phyloP scores from a whole-genome alignment of 1,139 yeast species.

The Yamadazyma diddensiae region DNA sequence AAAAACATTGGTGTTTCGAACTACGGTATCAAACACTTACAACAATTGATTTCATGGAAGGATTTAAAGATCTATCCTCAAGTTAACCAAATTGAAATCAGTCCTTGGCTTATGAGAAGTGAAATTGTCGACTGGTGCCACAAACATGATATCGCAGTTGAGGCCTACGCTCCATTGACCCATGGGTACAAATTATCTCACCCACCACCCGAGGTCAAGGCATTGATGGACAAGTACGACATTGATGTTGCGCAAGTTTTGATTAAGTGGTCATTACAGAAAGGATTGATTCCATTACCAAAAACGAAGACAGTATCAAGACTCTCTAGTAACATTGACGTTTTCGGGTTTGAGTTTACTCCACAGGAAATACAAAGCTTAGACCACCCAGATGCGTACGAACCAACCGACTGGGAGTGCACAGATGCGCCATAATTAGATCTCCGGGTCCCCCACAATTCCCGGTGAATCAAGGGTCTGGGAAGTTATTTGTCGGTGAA shows the following conservation, averaged over 20 bases:
- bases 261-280: conserved; percentile 38
- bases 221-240: conserved; percentile 22
- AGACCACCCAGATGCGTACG: conserved; percentile 46
- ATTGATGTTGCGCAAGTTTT: conserved; percentile 31
- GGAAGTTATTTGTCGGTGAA: too few relatives aligned
- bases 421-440: conserved; percentile 48
- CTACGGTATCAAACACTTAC: conserved; percentile 59
- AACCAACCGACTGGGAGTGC: conserved; percentile 73
- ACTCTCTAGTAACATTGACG: conserved; percentile 35
- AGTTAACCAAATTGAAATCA: conserved; percentile 65
- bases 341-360: conserved; percentile 49
- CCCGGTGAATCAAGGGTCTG: too few relatives aligned
- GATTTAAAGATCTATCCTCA: conserved; percentile 53
- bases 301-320: conserved; percentile 29
- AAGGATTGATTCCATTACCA: conserved; percentile 42
- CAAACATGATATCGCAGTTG: conserved; percentile 26
- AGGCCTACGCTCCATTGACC: conserved; percentile 41
- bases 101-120: conserved; percentile 74
- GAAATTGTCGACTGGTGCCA: conserved; percentile 58
- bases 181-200: conserved; percentile 29
- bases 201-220: conserved; percentile 20
- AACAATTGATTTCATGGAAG: conserved; percentile 55
- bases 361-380: conserved; percentile 37
- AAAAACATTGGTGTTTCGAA: conserved; percentile 69
- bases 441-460: too few relatives aligned